phyloP scores from a whole-genome alignment of 345 rosid species.

The Rhodamnia rubescens region DNA sequence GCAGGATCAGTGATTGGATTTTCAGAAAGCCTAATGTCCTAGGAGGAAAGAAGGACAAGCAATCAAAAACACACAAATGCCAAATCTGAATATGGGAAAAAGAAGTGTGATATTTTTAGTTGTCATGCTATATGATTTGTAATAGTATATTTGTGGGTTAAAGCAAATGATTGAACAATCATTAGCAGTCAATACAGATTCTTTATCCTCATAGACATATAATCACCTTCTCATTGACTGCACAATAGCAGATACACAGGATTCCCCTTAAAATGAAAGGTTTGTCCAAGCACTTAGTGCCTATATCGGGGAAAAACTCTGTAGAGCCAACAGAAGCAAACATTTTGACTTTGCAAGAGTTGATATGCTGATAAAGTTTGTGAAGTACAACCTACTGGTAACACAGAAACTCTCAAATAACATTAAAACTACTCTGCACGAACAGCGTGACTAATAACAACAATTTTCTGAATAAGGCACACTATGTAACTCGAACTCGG shows the following conservation, averaged over 20 bases:
- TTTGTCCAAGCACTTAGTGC: background rate
- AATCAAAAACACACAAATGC: background rate
- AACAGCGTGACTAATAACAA: background rate
- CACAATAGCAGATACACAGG: background rate
- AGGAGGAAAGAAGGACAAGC: slow-evolving; percentile 5
- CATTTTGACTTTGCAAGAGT: background rate
- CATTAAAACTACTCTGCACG: background rate
- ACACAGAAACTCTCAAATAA: background rate
- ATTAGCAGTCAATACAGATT: background rate
- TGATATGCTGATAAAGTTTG: background rate
- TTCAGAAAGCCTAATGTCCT: slow-evolving; percentile 91
- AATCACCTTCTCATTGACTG: background rate
- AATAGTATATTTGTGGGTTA: background rate
- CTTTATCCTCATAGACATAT: background rate
- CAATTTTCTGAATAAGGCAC: background rate
- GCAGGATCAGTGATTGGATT: slow-evolving; percentile 71
- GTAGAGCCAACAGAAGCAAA: background rate
- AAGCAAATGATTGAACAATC: background rate
- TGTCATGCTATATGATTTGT: background rate
- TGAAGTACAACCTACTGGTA: background rate
- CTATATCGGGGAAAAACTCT: background rate
- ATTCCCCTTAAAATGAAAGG: background rate
- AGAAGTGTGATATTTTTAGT: background rate
- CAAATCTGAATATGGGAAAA: background rate
- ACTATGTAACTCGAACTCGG: background rate